Conservation (phyloP, 2,329 filamentous ascomycete species). For the Microcera coccophila region DNA sequence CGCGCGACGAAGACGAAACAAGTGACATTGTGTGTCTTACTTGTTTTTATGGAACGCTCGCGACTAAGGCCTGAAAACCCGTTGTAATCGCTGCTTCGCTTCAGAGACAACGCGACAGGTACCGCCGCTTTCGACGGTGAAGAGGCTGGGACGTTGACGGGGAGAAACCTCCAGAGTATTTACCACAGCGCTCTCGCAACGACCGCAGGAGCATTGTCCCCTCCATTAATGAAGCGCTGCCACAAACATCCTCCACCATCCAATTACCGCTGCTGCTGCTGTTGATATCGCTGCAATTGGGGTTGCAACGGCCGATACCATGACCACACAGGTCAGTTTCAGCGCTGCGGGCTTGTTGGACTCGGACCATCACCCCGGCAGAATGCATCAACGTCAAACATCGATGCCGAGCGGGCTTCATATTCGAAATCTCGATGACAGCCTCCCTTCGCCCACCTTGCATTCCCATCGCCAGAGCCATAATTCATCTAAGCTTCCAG, state of each 20-base stretch:
- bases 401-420: background rate
- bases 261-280: background rate
- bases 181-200: background rate
- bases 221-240: background rate
- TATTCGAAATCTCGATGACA: background rate
- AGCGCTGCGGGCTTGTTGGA: slow-evolving; percentile 21
- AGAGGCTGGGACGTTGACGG: background rate
- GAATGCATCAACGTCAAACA: slow-evolving; percentile 1
- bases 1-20: background rate
- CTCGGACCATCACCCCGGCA: slow-evolving; percentile 14
- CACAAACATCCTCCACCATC: slow-evolving; percentile 16
- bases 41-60: slow-evolving; percentile 9
- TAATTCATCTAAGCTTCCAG: slow-evolving; percentile 53
- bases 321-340: slow-evolving; percentile 30
- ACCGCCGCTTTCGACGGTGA: background rate
- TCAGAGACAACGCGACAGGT: background rate
- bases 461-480: slow-evolving; percentile 51
- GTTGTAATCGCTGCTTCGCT: slow-evolving; percentile 15
- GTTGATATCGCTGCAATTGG: background rate
- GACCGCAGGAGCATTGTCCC: background rate
- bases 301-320: slow-evolving; percentile 22
- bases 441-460: slow-evolving; percentile 12
- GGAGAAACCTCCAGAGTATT: background rate
- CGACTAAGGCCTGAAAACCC: slow-evolving; percentile 12
- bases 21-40: slow-evolving; percentile 11